Evolutionary conservation across 1,139 yeast genomes (phyloP), one percentile per base, ranked within the genome.

Genomic region (Blastobotrys aristatus): DNA sequence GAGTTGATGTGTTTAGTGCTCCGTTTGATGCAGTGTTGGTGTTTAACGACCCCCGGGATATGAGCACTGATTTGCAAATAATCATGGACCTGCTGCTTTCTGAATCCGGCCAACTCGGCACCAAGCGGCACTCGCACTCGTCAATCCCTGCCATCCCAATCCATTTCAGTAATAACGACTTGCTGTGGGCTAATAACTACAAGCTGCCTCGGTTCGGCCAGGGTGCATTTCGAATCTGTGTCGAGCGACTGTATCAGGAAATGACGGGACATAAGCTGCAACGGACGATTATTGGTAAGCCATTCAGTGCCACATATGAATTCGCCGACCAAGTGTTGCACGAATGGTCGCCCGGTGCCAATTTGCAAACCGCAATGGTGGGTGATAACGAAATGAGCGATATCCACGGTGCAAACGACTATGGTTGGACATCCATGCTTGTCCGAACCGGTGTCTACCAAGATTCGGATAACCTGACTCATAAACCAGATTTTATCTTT

Each of bases 361-460:
- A 16, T 13, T 8, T 34, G 26, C 26, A 20, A 18, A 22, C 26
- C 7, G 90, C 75, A 68, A 92, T 92, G 98, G 86, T 92, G 27
- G 98, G 98, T 22, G 98, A 92, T 66, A 92, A 92, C 64, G 97
- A 97, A 2, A 92, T 83, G 24, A 80, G 90, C 45, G 98, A 92
- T 62, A 92, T 92, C 43, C 74, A 75, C 53, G 98, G 98, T 0
- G 98, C 96, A 1, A 83, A 84, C 59, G 72, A 72, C 50, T 80
- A 81, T 62, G 96, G 96, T 1, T 92, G 97, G 97, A 80, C 83
- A 44, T 82, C 92, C 17, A 75, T 88, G 40, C 74, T 92, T 40
- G 87, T 92, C 35, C 73, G 82, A 54, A 85, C 97, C 0, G 98
- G 98, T 0, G 97, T 92, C 2, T 92, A 79, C 62, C 72, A 73